Conservation (phyloP, 2,329 filamentous ascomycete genomes). For the Colletotrichum chrysophilum region DNA sequence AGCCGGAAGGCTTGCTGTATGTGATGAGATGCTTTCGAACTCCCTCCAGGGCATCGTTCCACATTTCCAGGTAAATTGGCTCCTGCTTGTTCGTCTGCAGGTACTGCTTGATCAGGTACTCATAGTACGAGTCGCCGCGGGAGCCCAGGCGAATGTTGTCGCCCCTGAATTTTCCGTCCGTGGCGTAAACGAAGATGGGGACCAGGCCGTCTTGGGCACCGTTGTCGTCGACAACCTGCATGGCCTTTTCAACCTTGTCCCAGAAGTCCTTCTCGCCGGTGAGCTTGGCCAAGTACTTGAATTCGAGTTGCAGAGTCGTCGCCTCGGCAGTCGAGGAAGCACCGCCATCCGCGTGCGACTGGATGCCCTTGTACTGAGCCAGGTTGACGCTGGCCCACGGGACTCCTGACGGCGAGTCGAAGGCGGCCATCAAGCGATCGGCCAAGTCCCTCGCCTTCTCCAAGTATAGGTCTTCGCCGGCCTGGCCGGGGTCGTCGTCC, state of each 20-base stretch:
- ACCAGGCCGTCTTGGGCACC: slow-evolving; percentile 80
- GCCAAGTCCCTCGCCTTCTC: slow-evolving; percentile 95
- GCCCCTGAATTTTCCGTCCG: slow-evolving; percentile 79
- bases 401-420: slow-evolving; percentile 84
- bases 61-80: slow-evolving; percentile 87
- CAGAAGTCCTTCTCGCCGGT: slow-evolving; percentile 94
- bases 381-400: slow-evolving; percentile 92
- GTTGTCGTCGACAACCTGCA: slow-evolving; percentile 88
- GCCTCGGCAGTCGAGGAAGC: slow-evolving; percentile 95
- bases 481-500: slow-evolving; percentile 73
- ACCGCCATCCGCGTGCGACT: slow-evolving; percentile 83
- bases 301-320: slow-evolving; percentile 89
- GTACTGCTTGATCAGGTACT: slow-evolving; percentile 99
- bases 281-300: slow-evolving; percentile 95
- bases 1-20: slow-evolving; percentile 79
- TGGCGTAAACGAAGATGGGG: slow-evolving; percentile 88
- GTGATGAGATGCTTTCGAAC: slow-evolving; percentile 92
- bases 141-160: slow-evolving; percentile 90
- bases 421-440: slow-evolving; percentile 84
- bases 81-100: slow-evolving; percentile 90
- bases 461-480: slow-evolving; percentile 89
- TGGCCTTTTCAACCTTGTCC: slow-evolving; percentile 89
- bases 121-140: slow-evolving; percentile 96
- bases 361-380: slow-evolving; percentile 75
- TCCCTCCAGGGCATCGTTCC: slow-evolving; percentile 83